Percentiles rank a stretch among this genome's conserved stretches.
These are phyloP conservation scores for Penstemon newberryi DNA, from an alignment of 257 asterid genomes.

Conservation along the genomic window DNA sequence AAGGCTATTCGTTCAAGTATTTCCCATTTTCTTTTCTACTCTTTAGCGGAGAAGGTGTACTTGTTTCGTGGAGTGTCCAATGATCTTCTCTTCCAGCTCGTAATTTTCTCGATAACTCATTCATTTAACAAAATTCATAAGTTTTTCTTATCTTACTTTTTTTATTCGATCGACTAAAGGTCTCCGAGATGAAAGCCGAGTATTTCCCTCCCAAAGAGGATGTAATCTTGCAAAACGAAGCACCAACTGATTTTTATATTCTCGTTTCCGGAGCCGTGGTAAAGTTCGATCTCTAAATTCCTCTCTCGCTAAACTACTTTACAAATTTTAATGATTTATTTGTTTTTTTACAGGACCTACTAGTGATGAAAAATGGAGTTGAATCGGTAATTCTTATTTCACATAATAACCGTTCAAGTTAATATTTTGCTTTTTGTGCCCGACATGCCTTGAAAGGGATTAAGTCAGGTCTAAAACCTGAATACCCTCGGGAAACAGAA, in stretches of 20 bases:
- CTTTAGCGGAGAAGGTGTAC: conserved; percentile 51
- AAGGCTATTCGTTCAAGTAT: conserved; percentile 54
- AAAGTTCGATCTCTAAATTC: conserved; percentile 12
- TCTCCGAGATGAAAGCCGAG: conserved; percentile 76
- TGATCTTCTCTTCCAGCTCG: conserved; percentile 57
- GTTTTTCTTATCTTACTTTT: no score
- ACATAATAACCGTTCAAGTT: not conserved
- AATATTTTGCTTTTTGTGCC: not conserved
- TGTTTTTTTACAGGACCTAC: conserved; percentile 41
- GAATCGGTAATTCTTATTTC: conserved; percentile 63
- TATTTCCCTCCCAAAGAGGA: conserved; percentile 77
- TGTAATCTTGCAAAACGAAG: conserved; percentile 71
- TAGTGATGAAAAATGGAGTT: conserved; percentile 42
- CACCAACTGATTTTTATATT: conserved; percentile 71
- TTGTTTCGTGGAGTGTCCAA: conserved; percentile 56
- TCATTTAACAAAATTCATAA: not conserved
- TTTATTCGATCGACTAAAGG: conserved; percentile 31
- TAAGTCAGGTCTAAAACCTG: no score
- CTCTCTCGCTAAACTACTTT: not conserved
- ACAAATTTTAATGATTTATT: no score
- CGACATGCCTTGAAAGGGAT: no score
- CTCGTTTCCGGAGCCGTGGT: conserved; percentile 75
- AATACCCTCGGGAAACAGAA: no score
- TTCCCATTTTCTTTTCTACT: conserved; percentile 50
- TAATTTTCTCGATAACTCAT: conserved; percentile 12